Percentiles rank a stretch among this genome's conserved stretches.
These are phyloP conservation scores for Globisporangium paroecandrum DNA, from an alignment of 352 stramenopile genomes.

Conservation along the genomic window DNA sequence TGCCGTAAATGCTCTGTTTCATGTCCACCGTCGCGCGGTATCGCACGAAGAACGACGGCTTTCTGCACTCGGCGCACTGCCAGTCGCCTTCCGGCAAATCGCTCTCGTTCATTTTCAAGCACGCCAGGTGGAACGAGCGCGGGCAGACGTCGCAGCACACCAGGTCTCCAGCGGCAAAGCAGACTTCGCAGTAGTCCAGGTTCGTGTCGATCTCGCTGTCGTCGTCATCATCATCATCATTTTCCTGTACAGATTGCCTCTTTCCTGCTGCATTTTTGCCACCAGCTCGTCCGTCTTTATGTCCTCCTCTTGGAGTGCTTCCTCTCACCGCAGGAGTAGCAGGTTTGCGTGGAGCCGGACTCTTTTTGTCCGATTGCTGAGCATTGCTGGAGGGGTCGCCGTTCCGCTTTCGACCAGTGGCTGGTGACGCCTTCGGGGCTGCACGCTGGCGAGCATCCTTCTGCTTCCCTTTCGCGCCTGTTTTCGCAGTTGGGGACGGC, in stretches of 20 bases:
- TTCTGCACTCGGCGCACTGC: conserved; percentile 75
- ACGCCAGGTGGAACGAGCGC: conserved; percentile 89
- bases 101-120: conserved; percentile 64
- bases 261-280: not conserved
- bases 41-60: conserved; percentile 60
- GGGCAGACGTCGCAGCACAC: conserved; percentile 91
- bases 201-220: conserved; percentile 76
- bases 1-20: conserved; percentile 52
- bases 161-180: conserved; percentile 74
- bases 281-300: not conserved
- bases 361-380: conserved; percentile 12
- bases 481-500: conserved; percentile 13
- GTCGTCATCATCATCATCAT: conserved; percentile 20
- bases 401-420: conserved; percentile 6
- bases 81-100: conserved; percentile 79
- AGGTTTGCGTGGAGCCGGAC: conserved; percentile 5
- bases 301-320: not conserved
- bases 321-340: not conserved
- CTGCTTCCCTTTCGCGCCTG: conserved; percentile 19
- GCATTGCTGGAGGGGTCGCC: not conserved
- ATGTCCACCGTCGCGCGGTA: conserved; percentile 44
- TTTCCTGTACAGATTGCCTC: conserved; percentile 14
- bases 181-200: conserved; percentile 85
- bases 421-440: conserved; percentile 7
- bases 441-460: conserved; percentile 5